Base-by-base conservation (phyloP, 2,329 filamentous ascomycete genomes). In the Huntiella bhutanensis region DNA sequence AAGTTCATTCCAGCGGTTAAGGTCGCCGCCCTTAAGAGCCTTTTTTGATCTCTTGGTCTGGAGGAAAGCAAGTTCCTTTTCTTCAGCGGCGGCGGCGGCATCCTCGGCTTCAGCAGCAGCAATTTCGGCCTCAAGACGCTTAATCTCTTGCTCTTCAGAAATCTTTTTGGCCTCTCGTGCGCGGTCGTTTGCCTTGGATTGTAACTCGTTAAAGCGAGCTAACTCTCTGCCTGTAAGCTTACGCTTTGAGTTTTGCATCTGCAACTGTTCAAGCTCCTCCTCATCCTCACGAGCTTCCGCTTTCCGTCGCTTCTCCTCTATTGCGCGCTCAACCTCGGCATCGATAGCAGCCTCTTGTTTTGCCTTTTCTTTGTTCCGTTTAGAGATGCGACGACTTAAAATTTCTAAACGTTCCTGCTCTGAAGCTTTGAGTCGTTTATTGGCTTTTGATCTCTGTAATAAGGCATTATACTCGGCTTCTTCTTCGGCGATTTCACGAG, bases 301-400 rank as follows among this genome's bases (percentile, higher is more conserved):
- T 19, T 43, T 39, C 6, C 19, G 35, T 5, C 33, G 48, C 40
- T 47, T 49, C 19, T 49, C 48, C 13, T 46, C 48, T 4, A 44
- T 22, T 4, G 34, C 13, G 12, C 34, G 28, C 11, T 49, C 44
- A 6, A 45, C 44, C 39, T 49, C 48, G 19, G 41, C 44, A 43
- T 45, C 15, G 33, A 49, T 49, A 16, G 48, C 48, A 4, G 43
- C 44, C 34, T 49, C 48, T 41, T 49, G 44, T 19, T 47, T 49
- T 19, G 48, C 48, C 41, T 47, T 49, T 40, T 49, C 48, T 41
- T 49, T 49, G 16, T 22, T 41, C 32, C 48, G 48, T 43, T 46
- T 44, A 44, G 48, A 46, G 43, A 33, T 37, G 11, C 41, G 41
- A 17, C 42, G 42, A 17, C 6, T 40, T 36, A 49, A 43, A 16